These are phyloP conservation scores for Capillidium rhysosporum DNA, from an alignment of 371 early-diverging fungal species.

Conservation along the genomic window DNA sequence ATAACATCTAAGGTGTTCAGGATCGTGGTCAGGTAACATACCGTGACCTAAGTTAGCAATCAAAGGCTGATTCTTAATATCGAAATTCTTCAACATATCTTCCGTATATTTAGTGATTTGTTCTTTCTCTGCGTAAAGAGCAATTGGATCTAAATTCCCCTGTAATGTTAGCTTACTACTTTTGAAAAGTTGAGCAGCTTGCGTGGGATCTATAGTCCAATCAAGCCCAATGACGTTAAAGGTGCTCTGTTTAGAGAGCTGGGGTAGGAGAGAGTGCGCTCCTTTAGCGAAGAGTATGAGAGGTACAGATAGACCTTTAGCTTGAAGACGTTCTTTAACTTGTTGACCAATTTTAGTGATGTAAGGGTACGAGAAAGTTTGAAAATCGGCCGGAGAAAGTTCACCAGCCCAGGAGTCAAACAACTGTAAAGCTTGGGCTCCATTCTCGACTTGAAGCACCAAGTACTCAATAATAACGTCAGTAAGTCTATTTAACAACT, in stretches of 20 bases:
- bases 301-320: conserved; percentile 37
- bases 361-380: conserved; percentile 72
- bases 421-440: conserved; percentile 93
- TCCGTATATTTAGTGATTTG: conserved; percentile 48
- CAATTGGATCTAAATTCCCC: conserved; percentile 88
- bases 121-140: conserved; percentile 55
- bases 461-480: conserved; percentile 71
- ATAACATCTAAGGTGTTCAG: conserved; percentile 7
- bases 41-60: conserved; percentile 96
- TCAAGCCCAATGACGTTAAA: conserved; percentile 80
- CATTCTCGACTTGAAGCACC: conserved; percentile 88
- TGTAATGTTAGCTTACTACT: conserved; percentile 51
- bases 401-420: conserved; percentile 96
- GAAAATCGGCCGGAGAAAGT: conserved; percentile 62
- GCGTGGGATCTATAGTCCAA: conserved; percentile 70
- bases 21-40: conserved; percentile 11
- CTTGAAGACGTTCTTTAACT: conserved; percentile 35
- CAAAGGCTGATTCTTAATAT: conserved; percentile 34
- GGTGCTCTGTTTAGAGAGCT: conserved; percentile 31
- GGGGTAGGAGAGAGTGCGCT: conserved; percentile 64
- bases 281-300: conserved; percentile 85
- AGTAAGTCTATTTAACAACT: conserved; percentile 56
- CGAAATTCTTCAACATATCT: conserved; percentile 72
- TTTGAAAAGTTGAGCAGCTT: conserved; percentile 23
- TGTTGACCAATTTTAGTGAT: conserved; percentile 50